phyloP scores from a whole-genome alignment of 495 filamentous ascomycete genomes.

The Daldinia vernicosa region DNA sequence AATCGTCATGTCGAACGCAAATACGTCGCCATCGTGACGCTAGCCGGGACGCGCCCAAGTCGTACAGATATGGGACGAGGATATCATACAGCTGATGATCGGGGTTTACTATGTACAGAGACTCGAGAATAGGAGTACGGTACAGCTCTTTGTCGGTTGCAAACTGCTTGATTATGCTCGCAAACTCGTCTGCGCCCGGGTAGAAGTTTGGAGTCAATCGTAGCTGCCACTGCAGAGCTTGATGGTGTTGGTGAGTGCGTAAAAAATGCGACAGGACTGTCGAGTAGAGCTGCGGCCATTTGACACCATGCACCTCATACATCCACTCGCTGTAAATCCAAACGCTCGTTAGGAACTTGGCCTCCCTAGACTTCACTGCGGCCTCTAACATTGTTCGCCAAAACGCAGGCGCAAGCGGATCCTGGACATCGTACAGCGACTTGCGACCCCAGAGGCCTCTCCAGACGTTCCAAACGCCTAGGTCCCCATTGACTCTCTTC shows the following conservation, averaged over 20 bases:
- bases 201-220: constrained; percentile 51
- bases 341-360: constrained; percentile 58
- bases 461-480: constrained; percentile 58
- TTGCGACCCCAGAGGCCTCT: constrained; percentile 47
- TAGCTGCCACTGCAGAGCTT: constrained; percentile 49
- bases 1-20: constrained; percentile 46
- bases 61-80: constrained; percentile 65
- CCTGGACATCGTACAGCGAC: constrained; percentile 38
- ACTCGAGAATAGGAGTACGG: constrained; percentile 43
- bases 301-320: constrained; percentile 55
- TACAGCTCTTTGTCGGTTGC: constrained; percentile 42
- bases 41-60: constrained; percentile 55
- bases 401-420: constrained; percentile 55
- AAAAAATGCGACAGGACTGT: constrained; percentile 50
- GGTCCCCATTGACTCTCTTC: constrained; percentile 65
- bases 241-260: constrained; percentile 42
- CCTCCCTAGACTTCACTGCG: constrained; percentile 47
- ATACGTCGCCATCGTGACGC: constrained; percentile 68
- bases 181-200: constrained; percentile 43
- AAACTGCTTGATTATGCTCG: constrained; percentile 46
- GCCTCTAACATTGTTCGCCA: constrained; percentile 68
- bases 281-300: constrained; percentile 57
- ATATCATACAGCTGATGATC: constrained; percentile 67
- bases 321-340: constrained; percentile 65
- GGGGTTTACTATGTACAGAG: constrained; percentile 61